Base-by-base conservation (phyloP, 1,284 basidiomycete genomes). In the Coriolopsis trogii region DNA sequence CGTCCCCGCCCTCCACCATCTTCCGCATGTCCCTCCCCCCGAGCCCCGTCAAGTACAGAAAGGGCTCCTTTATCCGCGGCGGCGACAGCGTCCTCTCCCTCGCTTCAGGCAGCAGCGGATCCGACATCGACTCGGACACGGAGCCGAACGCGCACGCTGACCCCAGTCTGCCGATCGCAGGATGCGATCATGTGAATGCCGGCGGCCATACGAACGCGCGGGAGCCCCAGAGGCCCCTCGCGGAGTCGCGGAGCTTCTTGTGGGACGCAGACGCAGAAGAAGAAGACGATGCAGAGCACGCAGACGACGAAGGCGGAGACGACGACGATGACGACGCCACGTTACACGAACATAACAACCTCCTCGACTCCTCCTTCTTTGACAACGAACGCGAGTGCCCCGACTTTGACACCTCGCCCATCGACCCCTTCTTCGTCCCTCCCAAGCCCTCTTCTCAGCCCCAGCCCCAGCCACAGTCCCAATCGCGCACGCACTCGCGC, bases 11-110 rank as follows among this genome's bases (percentile, higher is more conserved):
- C 21, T 52, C 55, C 10, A 60, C 58, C 6, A 54, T 60, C 46
- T 60, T 51, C 47, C 58, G 58, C 51, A 53, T 59, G 54, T 54
- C 58, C 30, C 50, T 59, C 33, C 36, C 46, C 5, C 18, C 46
- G 8, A 45, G 31, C 38, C 57, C 37, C 25, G 21, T 43, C 24
- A 20, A 25, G 7, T 4, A 26, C 15, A 20, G 26, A 10, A 10
- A 12, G 9, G 25, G n/a, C n/a, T n/a, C n/a, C n/a, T n/a, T n/a
- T 26, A 10, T n/a, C n/a, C n/a, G n/a, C n/a, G n/a, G n/a, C n/a
- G n/a, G n/a, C n/a, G n/a, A n/a, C n/a, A n/a, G n/a, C n/a, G n/a
- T n/a, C n/a, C n/a, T n/a, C n/a, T n/a, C n/a, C n/a, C n/a, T n/a
- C n/a, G n/a, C n/a, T n/a, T n/a, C n/a, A n/a, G n/a, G n/a, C n/a